Percentiles rank a stretch among this genome's conserved stretches.
These are phyloP conservation scores for Ogataea minuta DNA, from an alignment of 805 yeast genomes.

Conservation along the genomic window DNA sequence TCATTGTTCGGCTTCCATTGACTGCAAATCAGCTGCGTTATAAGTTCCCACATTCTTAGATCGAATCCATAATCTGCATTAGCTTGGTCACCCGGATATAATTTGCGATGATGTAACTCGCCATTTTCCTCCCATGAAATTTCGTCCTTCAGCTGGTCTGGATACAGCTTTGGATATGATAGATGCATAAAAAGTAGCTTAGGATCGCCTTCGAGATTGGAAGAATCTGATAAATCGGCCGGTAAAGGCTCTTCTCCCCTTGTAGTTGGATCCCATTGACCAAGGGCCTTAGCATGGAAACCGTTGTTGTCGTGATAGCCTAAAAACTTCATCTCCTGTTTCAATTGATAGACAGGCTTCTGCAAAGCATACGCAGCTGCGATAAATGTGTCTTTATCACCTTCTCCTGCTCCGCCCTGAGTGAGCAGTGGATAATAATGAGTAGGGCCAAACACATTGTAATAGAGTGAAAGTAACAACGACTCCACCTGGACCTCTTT, in stretches of 20 bases:
- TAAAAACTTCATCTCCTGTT: conserved; percentile 49
- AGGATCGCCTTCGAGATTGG: conserved; percentile 30
- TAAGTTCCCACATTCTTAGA: conserved; percentile 38
- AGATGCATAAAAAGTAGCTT: conserved; percentile 51
- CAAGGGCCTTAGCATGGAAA: conserved; percentile 42
- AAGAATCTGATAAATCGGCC: conserved; percentile 25
- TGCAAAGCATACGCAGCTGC: conserved; percentile 56
- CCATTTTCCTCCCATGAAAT: conserved; percentile 13
- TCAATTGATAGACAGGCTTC: conserved; percentile 44
- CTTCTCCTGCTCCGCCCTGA: conserved; percentile 75
- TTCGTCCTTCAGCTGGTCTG: conserved; percentile 26
- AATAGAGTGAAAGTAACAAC: conserved; percentile 55
- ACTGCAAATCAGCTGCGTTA: conserved; percentile 37
- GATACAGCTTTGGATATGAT: conserved; percentile 53
- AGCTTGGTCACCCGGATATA: conserved; percentile 31
- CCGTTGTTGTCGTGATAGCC: conserved; percentile 41
- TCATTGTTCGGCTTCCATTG: conserved; percentile 13
- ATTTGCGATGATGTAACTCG: conserved; percentile 28
- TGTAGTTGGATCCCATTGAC: conserved; percentile 42
- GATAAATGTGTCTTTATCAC: conserved; percentile 74
- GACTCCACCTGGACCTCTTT: conserved; percentile 56
- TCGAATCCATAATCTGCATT: conserved; percentile 38
- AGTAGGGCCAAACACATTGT: conserved; percentile 62
- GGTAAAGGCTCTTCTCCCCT: conserved; percentile 27
- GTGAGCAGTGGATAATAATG: conserved; percentile 65